Evolutionary conservation across 768 basidiomycete species (phyloP).

Genomic region (Boletus subparvulus): DNA sequence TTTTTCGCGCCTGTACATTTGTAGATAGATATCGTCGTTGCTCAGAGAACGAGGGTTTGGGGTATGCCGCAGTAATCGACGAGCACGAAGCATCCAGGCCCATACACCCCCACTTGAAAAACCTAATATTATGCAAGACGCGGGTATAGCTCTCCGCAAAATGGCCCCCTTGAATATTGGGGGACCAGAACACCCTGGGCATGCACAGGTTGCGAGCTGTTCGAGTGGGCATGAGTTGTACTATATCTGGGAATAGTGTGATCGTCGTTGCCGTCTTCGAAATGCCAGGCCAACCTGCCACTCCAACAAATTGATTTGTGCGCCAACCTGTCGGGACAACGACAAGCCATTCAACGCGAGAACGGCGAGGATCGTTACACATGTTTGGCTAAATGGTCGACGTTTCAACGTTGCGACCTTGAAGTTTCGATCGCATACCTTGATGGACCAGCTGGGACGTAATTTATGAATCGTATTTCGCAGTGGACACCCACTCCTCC

Average conservation of each 20-base stretch:
- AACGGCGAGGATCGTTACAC: conserved; percentile 13
- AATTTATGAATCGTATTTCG: conserved; percentile 3
- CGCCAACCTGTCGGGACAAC: conserved; percentile 8
- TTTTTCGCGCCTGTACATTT: background rate
- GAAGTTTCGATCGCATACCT: conserved; percentile 14
- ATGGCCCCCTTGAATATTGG: background rate
- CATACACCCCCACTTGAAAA: background rate
- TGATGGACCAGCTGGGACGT: conserved; percentile 2
- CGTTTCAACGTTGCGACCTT: background rate
- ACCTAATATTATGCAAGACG: background rate
- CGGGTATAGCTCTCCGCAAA: background rate
- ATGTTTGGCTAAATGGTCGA: conserved; percentile 3
- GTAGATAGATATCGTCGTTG: background rate
- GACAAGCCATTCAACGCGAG: background rate
- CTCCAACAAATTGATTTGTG: background rate
- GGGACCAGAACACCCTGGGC: background rate
- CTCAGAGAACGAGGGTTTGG: background rate
- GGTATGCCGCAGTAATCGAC: background rate
- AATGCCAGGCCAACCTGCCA: conserved; percentile 10
- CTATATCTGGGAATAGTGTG: conserved; percentile 5
- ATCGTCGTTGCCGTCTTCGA: conserved; percentile 19
- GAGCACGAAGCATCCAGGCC: background rate
- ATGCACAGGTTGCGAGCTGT: background rate
- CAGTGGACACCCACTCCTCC: background rate
- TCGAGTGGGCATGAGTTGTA: background rate